Percentiles rank a stretch among this genome's conserved stretches.
Conservation (phyloP, 2,329 filamentous ascomycete genomes). For the Diplodia scrobiculata region DNA sequence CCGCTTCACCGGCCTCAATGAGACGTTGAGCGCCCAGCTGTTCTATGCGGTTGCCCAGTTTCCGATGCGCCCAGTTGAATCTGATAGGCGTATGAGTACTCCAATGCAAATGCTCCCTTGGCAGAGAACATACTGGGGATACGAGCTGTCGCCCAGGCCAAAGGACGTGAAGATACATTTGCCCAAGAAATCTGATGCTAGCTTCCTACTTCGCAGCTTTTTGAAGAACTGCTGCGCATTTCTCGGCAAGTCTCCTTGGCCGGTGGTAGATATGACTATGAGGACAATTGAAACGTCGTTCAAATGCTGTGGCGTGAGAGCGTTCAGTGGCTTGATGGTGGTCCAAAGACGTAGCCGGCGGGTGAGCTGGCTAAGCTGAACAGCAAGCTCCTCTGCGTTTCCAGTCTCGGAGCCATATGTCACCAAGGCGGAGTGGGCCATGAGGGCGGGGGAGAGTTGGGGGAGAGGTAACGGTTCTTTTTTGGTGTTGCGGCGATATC, state of each 20-base stretch:
- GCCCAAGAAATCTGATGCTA: constrained; percentile 69
- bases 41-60: constrained; percentile 78
- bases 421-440: constrained; percentile 59
- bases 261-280: constrained; percentile 87
- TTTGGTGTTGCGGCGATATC: constrained; percentile 20
- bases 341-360: constrained; percentile 79
- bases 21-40: constrained; percentile 81
- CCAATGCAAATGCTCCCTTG: neutral
- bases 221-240: constrained; percentile 86
- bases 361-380: constrained; percentile 73
- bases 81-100: constrained; percentile 48
- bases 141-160: constrained; percentile 91
- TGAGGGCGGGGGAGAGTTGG: neutral
- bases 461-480: constrained; percentile 6
- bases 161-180: constrained; percentile 78
- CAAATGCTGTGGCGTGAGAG: constrained; percentile 65
- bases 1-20: constrained; percentile 79
- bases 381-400: constrained; percentile 86
- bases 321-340: constrained; percentile 74
- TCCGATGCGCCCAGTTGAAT: constrained; percentile 90
- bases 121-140: constrained; percentile 69
- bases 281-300: constrained; percentile 61
- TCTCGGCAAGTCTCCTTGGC: constrained; percentile 87
- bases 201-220: constrained; percentile 74
- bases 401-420: constrained; percentile 95